These are phyloP conservation scores for Salvia rosmarinus DNA, from an alignment of 257 asterid genomes.

Conservation along the genomic window DNA sequence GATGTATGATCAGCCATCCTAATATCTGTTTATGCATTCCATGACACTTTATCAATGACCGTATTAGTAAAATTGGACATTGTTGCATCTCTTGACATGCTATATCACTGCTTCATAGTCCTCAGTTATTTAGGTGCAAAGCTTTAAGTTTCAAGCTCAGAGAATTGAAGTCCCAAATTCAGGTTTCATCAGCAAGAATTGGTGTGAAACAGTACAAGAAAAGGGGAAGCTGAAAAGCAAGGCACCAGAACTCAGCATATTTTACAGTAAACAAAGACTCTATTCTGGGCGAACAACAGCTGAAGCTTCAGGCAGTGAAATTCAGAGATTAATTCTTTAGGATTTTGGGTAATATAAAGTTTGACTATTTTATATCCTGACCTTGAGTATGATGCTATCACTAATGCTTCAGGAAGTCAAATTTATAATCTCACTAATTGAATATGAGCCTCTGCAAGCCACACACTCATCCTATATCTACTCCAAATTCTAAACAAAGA, in stretches of 20 bases:
- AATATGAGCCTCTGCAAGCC: conserved; percentile 7
- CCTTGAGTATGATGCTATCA: background rate
- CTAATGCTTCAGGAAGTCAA: conserved; percentile 12
- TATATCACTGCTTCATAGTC: conserved; percentile 1
- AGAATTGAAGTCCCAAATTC: conserved; percentile 17
- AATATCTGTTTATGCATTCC: conserved; percentile 35
- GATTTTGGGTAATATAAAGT: background rate
- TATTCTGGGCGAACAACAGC: conserved; percentile 15
- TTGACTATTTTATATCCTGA: conserved; percentile 2
- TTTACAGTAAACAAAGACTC: background rate
- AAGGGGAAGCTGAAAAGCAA: background rate
- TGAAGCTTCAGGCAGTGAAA: conserved; percentile 29
- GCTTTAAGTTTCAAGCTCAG: conserved; percentile 18
- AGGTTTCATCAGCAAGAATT: conserved; percentile 15
- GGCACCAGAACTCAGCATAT: background rate
- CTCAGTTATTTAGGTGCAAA: background rate
- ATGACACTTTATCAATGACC: conserved; percentile 23
- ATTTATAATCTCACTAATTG: no score
- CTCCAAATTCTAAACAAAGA: conserved; percentile 21
- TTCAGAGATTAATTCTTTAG: conserved; percentile 15
- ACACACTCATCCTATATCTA: background rate
- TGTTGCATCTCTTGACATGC: conserved; percentile 4
- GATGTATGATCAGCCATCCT: conserved; percentile 39
- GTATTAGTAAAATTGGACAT: background rate
- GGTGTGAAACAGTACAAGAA: background rate